phyloP scores from a whole-genome alignment of 148 eudicot species.

The Chenopodium album region DNA sequence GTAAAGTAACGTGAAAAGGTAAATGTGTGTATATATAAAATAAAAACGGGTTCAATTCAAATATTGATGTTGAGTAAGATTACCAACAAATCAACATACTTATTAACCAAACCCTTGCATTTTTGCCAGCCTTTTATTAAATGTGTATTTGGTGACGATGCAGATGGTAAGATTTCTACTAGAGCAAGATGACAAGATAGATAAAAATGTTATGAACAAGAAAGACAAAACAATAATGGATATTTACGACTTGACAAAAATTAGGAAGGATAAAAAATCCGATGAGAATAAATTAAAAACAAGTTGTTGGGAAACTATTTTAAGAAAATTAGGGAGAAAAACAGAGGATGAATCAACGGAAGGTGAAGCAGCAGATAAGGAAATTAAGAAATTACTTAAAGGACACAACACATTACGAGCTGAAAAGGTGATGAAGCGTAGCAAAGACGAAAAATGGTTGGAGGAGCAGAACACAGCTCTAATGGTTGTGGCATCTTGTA shows the following conservation, averaged over 20 bases:
- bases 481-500: background rate
- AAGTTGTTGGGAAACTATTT: no score
- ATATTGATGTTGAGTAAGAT: no score
- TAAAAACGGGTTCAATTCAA: no score
- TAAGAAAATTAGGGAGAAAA: no score
- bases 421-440: background rate
- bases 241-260: background rate
- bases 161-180: conserved; percentile 26
- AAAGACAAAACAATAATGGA: conserved; percentile 26
- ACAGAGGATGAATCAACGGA: no score
- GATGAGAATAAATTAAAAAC: background rate
- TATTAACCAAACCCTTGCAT: no score
- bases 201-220: conserved; percentile 10
- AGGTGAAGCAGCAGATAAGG: no score
- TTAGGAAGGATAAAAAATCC: background rate
- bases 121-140: no score
- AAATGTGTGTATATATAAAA: no score
- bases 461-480: background rate
- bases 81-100: no score
- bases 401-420: conserved; percentile 9
- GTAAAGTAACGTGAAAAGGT: no score
- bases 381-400: background rate
- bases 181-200: background rate
- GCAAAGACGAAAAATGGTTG: background rate
- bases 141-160: background rate